A percentile compares a stretch with the other conserved stretches of the same genome.
phyloP scores from a whole-genome alignment of 1,139 yeast genomes.

The Yamadazyma aaseri region DNA sequence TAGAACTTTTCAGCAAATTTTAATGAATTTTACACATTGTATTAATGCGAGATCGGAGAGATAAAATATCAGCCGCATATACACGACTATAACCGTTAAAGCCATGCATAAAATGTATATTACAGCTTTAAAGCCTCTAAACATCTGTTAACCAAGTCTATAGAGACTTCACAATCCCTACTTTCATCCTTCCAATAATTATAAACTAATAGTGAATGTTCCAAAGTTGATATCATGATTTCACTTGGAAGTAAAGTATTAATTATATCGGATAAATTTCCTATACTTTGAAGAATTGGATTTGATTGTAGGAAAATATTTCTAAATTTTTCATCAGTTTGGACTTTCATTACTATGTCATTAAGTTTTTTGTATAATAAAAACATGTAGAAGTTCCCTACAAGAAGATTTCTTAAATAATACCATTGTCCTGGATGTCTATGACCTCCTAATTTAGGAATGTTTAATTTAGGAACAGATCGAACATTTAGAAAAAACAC shows the following conservation, averaged over 20 bases:
- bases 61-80: slow-evolving; percentile 10
- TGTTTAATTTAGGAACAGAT: slow-evolving; percentile 31
- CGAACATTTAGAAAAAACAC: slow-evolving; percentile 28
- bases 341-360: slow-evolving; percentile 17
- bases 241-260: slow-evolving; percentile 24
- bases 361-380: slow-evolving; percentile 34
- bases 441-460: slow-evolving; percentile 38
- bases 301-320: slow-evolving; percentile 7
- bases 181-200: slow-evolving; percentile 41
- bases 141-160: slow-evolving; percentile 23
- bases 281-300: slow-evolving; percentile 11
- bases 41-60: slow-evolving; percentile 24
- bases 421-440: slow-evolving; percentile 48
- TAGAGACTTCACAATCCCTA: slow-evolving; percentile 33
- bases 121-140: slow-evolving; percentile 14
- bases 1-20: neutral
- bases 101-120: neutral
- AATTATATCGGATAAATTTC: slow-evolving; percentile 12
- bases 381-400: slow-evolving; percentile 39
- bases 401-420: slow-evolving; percentile 38
- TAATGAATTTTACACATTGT: neutral
- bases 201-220: slow-evolving; percentile 31
- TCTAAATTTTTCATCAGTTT: slow-evolving; percentile 8
- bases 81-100: neutral
- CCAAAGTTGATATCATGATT: slow-evolving; percentile 25